Evolutionary conservation across 768 basidiomycete genomes (phyloP).

Genomic region (Phlebiopsis gigantea): DNA sequence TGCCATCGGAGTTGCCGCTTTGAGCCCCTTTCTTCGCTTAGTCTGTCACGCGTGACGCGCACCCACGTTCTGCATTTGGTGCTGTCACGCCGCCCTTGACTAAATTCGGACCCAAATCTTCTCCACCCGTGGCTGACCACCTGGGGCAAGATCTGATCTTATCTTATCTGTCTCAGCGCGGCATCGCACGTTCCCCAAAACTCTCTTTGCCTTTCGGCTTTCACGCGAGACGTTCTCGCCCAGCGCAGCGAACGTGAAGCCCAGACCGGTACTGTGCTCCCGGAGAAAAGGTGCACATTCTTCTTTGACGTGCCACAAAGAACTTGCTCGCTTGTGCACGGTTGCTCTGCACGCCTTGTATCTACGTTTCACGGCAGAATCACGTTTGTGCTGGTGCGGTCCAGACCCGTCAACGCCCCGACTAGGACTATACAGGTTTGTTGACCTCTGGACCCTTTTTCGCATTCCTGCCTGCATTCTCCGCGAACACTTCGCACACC

Average conservation of each 20-base stretch:
- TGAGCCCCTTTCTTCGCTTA: neutral
- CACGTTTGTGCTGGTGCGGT: slow-evolving; percentile 1
- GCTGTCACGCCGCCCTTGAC: neutral
- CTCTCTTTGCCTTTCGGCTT: neutral
- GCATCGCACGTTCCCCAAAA: slow-evolving; percentile 9
- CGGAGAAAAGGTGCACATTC: neutral
- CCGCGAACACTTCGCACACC: neutral
- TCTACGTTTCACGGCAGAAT: neutral
- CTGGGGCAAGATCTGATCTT: slow-evolving; percentile 9
- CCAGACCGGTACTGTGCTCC: neutral
- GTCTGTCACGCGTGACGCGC: neutral
- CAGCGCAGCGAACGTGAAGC: slow-evolving; percentile 4
- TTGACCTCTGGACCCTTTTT: neutral
- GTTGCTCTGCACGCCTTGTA: neutral
- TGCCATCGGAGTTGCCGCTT: slow-evolving; percentile 1
- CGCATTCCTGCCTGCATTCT: neutral
- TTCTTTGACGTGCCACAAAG: slow-evolving; percentile 2
- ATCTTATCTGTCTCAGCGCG: slow-evolving; percentile 6
- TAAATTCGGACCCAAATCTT: neutral
- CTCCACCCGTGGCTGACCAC: neutral
- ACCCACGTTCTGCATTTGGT: neutral
- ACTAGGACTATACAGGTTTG: neutral
- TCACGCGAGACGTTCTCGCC: neutral
- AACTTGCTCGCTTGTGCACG: neutral
- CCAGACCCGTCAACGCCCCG: neutral